Base-by-base conservation (phyloP, 2,329 filamentous ascomycete genomes). In the Aspergillus carbonarius region DNA sequence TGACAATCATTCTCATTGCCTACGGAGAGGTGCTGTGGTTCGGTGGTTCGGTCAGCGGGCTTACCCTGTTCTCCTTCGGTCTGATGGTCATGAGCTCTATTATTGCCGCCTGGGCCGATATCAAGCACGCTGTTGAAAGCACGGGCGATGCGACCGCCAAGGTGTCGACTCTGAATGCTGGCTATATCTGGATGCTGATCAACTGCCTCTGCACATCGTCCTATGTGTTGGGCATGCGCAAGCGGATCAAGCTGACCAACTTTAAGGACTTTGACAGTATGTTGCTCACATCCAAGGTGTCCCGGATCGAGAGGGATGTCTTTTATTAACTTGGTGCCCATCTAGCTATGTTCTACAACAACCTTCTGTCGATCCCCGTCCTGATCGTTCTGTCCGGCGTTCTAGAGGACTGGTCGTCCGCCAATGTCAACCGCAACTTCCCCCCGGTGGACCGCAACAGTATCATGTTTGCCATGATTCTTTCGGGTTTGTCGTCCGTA, bases 221-320 rank as follows among this genome's bases (percentile, higher is more conserved):
- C 20, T 98, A 96, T 70, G 83, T 98, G 48, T 80, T 99, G 63
- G 86, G 90, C 67, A 98, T 97, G 93, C 89, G 95, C 74, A 98
- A 98, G 84, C 89, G 96, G 66, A 98, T 99, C 76, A 98, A 98
- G 88, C 87, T 96, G 79, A 97, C 96, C 82, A 97, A 96, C 83
- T 98, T 99, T 81, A 97, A 96, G 84, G 95, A 98, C 76, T 98
- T 96, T 82, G 95, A 99, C 77, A 96, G 93, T 97, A 84, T 79
- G 93, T 87, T 46, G 12, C 44, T 17, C 35, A 56, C 8, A n/a
- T 37, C 47, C 18, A 54, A 32, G 18, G 18, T 10, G 30, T 17
- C 23, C 12, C 13, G 8, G 25, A 12, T 18, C 12, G 23, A 20
- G 25, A 20, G n/a, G 5, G 3, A 7, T 32, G n/a, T 4, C 42